Base-by-base conservation (phyloP, 1,284 basidiomycete species). In the Ustilago loliicola region DNA sequence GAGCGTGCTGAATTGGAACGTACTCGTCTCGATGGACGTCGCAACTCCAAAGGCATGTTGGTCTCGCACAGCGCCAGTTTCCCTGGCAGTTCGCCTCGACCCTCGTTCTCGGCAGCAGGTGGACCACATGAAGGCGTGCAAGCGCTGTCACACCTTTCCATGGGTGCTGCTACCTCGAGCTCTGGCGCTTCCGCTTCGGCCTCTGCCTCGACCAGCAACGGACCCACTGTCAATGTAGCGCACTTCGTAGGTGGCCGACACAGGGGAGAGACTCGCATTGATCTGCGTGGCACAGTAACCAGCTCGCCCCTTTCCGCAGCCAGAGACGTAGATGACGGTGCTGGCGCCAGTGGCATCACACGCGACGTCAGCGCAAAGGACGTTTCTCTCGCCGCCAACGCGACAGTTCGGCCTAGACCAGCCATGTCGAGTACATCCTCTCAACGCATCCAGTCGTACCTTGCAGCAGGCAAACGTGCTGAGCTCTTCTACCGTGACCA, bases 401-500 rank as follows among this genome's bases (percentile, higher is more conserved):
- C 71, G 2, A 59, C 72, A n/a, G n/a, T 52, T 11, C 27, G 66
- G 15, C 66, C 65, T 3, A 48, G 69, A 29, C 69, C 69, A 1
- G 56, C 32, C 8, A 32, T 61, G 30, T 60, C 61, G 27, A 66
- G 36, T 25, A 62, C 71, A 2, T 63, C 71, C 8, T 63, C 64
- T n/a, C 74, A 77, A 59, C 73, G 74, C 45, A 74, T 80, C 50
- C 73, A 77, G 40, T 69, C 71, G 23, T 82, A 82, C 53, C 48
- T 82, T 2, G 67, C 74, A 6, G 79, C 79, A 19, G 82, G 83
- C n/a, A 58, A 63, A 32, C 72, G 77, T 29, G 80, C 71, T 15
- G 83, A 84, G 59, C 57, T 72, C 38, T 84, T 82, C 73, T 84
- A 79, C 50, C 61, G 66, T 42, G 73, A 82, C 27, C 55, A 72